Percentiles rank a stretch among this genome's conserved stretches.
phyloP scores from a whole-genome alignment of 2,329 filamentous ascomycete species.

The Botrytis aclada region DNA sequence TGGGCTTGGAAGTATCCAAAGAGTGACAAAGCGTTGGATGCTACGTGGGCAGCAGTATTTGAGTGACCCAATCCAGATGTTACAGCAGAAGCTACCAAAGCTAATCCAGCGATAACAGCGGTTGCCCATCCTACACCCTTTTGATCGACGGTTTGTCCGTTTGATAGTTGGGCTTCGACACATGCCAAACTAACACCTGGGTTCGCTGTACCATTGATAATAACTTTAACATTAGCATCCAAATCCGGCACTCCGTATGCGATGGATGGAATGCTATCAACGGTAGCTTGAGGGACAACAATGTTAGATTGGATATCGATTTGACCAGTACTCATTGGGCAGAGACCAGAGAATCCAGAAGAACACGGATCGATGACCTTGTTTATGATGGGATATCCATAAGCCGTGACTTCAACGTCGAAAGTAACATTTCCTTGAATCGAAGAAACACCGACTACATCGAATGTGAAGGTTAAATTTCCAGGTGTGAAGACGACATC shows the following conservation, averaged over 20 bases:
- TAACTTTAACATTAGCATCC: conserved; percentile 78
- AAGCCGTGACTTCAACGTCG: conserved; percentile 72
- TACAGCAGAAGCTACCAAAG: conserved; percentile 79
- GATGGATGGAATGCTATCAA: conserved; percentile 71
- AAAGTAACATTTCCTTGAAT: conserved; percentile 80
- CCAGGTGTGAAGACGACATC: conserved; percentile 75
- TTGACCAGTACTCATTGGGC: conserved; percentile 84
- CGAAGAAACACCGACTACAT: conserved; percentile 78
- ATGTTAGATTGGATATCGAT: conserved; percentile 75
- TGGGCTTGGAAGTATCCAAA: conserved; percentile 94
- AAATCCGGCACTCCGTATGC: conserved; percentile 88
- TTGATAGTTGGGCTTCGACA: conserved; percentile 82
- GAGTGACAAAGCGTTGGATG: conserved; percentile 88
- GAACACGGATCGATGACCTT: conserved; percentile 73
- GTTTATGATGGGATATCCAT: conserved; percentile 72
- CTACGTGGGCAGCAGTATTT: conserved; percentile 91
- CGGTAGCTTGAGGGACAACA: conserved; percentile 52
- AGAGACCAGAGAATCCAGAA: conserved; percentile 66
- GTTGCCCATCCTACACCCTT: conserved; percentile 86
- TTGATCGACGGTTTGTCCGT: conserved; percentile 88
- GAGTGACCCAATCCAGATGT: conserved; percentile 88
- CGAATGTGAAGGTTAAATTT: conserved; percentile 69
- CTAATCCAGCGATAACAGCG: conserved; percentile 81
- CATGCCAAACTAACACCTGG: conserved; percentile 69
- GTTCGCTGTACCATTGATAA: conserved; percentile 66